A percentile compares a stretch with the other conserved stretches of the same genome.
These are phyloP conservation scores for Pythium folliculosum DNA, from an alignment of 352 stramenopile genomes.

Conservation along the genomic window DNA sequence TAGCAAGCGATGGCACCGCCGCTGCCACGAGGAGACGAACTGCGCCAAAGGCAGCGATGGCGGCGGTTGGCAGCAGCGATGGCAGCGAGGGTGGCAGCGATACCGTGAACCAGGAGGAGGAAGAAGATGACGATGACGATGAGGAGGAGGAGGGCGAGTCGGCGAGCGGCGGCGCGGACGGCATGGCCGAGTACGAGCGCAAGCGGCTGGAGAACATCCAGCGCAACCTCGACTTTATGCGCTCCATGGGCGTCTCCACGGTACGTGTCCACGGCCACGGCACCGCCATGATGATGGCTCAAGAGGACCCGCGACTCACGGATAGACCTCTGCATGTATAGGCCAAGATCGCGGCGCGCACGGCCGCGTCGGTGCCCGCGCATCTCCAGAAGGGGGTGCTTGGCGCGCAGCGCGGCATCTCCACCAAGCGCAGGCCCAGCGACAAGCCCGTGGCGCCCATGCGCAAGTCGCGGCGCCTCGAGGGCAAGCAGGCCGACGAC, in stretches of 20 bases:
- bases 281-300: too few relatives aligned
- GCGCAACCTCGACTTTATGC: constrained; percentile 85
- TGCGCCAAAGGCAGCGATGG: background rate
- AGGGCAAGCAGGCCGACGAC: constrained; percentile 60
- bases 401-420: constrained; percentile 12
- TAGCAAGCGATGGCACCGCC: too few relatives aligned
- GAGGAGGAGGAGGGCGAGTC: constrained; percentile 6
- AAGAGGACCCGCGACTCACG: background rate
- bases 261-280: constrained; percentile 20
- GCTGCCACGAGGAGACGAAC: too few relatives aligned
- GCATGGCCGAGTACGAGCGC: constrained; percentile 76
- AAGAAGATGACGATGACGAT: constrained; percentile 12
- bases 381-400: background rate
- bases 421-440: constrained; percentile 33
- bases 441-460: constrained; percentile 30
- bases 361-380: constrained; percentile 24
- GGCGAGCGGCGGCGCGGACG: constrained; percentile 7
- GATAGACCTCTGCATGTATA: constrained; percentile 10
- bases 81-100: constrained; percentile 9
- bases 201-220: constrained; percentile 84
- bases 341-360: constrained; percentile 70
- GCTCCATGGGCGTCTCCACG: constrained; percentile 78
- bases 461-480: constrained; percentile 66
- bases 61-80: background rate
- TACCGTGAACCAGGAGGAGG: background rate